A percentile compares a stretch with the other conserved stretches of the same genome.
These are phyloP conservation scores for Alternaria brassicae DNA, from an alignment of 2,329 filamentous ascomycete genomes.

Conservation along the genomic window DNA sequence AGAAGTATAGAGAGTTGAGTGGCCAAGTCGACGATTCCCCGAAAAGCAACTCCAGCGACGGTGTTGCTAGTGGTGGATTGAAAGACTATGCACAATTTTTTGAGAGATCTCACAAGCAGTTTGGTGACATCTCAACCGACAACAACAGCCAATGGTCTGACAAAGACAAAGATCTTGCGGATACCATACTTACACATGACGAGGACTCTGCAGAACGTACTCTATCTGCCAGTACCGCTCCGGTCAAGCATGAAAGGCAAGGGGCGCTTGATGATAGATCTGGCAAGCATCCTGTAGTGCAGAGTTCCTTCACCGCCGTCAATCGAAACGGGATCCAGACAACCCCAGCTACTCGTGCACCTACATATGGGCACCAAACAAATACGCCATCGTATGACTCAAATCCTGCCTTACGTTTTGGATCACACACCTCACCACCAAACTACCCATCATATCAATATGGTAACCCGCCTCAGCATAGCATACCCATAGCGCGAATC, in stretches of 20 bases:
- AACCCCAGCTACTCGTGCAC: background rate
- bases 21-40: slow-evolving; percentile 27
- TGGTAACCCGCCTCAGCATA: background rate
- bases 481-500: background rate
- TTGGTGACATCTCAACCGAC: slow-evolving; percentile 22
- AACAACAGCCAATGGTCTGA: slow-evolving; percentile 10
- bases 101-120: slow-evolving; percentile 30
- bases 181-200: slow-evolving; percentile 24
- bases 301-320: slow-evolving; percentile 19
- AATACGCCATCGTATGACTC: background rate
- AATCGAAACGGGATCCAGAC: slow-evolving; percentile 7
- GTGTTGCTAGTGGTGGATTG: slow-evolving; percentile 23
- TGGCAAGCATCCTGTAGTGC: background rate
- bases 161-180: slow-evolving; percentile 19
- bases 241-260: slow-evolving; percentile 14
- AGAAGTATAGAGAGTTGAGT: slow-evolving; percentile 21
- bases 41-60: slow-evolving; percentile 27
- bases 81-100: slow-evolving; percentile 27
- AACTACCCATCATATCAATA: background rate
- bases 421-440: background rate
- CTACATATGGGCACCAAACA: background rate
- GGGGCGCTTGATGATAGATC: background rate
- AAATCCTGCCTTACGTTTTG: background rate
- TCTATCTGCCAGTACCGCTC: background rate
- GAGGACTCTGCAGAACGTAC: slow-evolving; percentile 21